Evolutionary conservation across 192 early-diverging fungal genomes (phyloP).

Genomic region (Backusella circina): DNA sequence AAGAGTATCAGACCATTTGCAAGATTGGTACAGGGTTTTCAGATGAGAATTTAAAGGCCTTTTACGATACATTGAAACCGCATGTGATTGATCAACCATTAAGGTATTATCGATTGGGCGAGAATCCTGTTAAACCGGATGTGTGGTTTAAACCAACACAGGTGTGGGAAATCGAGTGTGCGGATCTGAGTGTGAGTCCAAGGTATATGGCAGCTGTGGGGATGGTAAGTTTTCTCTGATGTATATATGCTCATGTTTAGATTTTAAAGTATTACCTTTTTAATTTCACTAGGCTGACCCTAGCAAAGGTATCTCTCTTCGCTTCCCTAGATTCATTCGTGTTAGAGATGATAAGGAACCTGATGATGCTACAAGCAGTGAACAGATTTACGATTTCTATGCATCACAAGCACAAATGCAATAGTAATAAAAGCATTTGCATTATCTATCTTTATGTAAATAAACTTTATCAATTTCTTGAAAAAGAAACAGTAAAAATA

Average conservation of each 20-base stretch:
- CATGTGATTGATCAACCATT: conserved; percentile 73
- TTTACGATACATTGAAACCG: conserved; percentile 68
- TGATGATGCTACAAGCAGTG: conserved; percentile 86
- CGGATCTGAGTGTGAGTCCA: conserved; percentile 96
- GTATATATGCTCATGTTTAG: conserved; percentile 5
- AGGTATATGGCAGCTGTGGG: conserved; percentile 90
- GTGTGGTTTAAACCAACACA: conserved; percentile 92
- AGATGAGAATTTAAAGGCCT: conserved; percentile 78
- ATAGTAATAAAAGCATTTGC: too few species aligned
- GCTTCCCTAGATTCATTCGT: conserved; percentile 96
- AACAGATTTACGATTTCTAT: conserved; percentile 47
- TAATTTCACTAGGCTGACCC: conserved; percentile 59
- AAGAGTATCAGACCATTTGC: conserved; percentile 96
- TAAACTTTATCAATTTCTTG: too few species aligned
- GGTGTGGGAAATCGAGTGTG: conserved; percentile 97
- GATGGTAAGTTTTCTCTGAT: conserved; percentile 38
- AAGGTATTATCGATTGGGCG: conserved; percentile 75
- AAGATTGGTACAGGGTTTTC: conserved; percentile 98
- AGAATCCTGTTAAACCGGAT: conserved; percentile 82
- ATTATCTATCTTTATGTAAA: too few species aligned
- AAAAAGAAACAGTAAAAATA: too few species aligned
- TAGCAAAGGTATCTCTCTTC: conserved; percentile 89
- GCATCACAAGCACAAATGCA: not conserved
- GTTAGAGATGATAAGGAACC: conserved; percentile 94
- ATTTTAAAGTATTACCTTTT: not conserved